Evolutionary conservation across 768 basidiomycete species (phyloP), one percentile per base, ranked within the genome.

Genomic region (Mycena amicta): DNA sequence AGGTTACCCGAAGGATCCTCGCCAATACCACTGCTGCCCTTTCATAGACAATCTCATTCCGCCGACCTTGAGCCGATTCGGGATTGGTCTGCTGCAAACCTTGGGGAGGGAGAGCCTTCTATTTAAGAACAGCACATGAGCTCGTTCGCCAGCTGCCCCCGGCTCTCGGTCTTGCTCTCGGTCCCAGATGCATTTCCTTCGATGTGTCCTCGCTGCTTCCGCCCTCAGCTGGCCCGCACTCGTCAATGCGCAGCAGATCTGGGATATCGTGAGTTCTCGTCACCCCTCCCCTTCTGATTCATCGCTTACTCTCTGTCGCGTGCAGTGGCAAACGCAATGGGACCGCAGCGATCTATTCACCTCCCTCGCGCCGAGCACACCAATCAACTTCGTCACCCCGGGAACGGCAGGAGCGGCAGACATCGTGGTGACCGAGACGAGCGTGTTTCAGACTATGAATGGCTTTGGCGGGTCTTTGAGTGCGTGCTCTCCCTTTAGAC

Each of bases 401-500:
- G 83, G 87, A 0, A 52, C 81, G 3, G 78, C 78, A 33, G 86
- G 79, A 2, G 76, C 74, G 45, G 88, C 88, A 0, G 82, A 90
- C 66, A 90, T 91, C 49, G 76, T 78, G 41, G 72, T 92, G 5
- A 68, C 83, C 45, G 88, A 88, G 67, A 71, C 70, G 2, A 66
- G 73, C 1, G 68, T 77, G 23, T 85, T 80, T 69, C 90, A 90
- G 71, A 72, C 78, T 0, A 84, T 92, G 39, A 77, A 77, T 45
- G 89, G 90, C 5, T 88, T 89, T 62, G 89, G 90, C 0, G 87
- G 80, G 5, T 68, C 83, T 1, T 72, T 91, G 23, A 87, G 90
- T 89, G 63, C 55, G 55, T 46, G n/a, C 30, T 74, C 31, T 26
- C 5, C 28, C 31, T 5, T 6, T 50, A 26, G 27, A 28, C 50